Conservation (phyloP, 148 eudicot species). For the Cornus controversa region DNA sequence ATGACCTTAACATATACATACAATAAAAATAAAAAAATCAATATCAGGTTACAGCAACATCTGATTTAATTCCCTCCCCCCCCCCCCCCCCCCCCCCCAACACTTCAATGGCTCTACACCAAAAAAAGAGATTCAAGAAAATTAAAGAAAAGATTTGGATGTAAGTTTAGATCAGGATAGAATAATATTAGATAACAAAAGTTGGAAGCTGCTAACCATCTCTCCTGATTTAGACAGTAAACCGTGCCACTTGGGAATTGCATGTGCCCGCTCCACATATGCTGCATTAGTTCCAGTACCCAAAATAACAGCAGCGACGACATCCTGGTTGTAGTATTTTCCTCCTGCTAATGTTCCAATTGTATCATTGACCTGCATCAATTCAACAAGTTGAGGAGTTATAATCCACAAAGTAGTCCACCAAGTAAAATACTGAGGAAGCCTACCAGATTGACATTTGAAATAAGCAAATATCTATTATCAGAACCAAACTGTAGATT, state of each 20-base stretch:
- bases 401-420: conserved; percentile 1
- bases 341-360: conserved; percentile 98
- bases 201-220: conserved; percentile 50
- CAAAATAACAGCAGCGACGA: conserved; percentile 85
- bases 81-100: too few relatives aligned
- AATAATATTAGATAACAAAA: background rate
- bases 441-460: background rate
- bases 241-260: conserved; percentile 96
- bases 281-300: conserved; percentile 99
- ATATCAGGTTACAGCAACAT: too few relatives aligned
- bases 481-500: conserved; percentile 3
- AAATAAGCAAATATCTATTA: background rate
- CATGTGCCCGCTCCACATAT: conserved; percentile 85
- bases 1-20: conserved; percentile 81
- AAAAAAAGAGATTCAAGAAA: background rate
- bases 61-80: too few relatives aligned
- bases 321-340: conserved; percentile 54
- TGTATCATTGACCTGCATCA: conserved; percentile 84
- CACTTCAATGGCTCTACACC: background rate
- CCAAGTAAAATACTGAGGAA: background rate
- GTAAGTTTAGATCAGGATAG: background rate
- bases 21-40: background rate
- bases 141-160: background rate
- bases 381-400: conserved; percentile 5
- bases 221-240: conserved; percentile 74